Conservation (phyloP, 2,329 filamentous ascomycete species). For the Magnaporthiopsis poae region DNA sequence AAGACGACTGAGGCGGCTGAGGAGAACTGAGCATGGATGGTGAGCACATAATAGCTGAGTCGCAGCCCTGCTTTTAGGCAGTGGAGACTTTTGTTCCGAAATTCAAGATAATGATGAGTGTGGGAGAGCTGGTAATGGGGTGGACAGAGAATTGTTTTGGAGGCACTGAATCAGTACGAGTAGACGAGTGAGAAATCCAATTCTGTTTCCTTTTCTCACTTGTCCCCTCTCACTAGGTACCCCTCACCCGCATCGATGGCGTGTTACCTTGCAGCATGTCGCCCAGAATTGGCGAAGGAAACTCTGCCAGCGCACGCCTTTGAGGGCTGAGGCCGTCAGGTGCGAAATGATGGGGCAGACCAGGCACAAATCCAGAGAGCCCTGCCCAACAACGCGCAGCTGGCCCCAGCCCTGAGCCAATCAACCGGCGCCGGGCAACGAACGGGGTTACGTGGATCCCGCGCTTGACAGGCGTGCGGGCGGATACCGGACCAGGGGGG, state of each 20-base stretch:
- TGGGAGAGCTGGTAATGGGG: too few species aligned
- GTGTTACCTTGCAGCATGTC: background rate
- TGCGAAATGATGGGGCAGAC: background rate
- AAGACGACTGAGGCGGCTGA: background rate
- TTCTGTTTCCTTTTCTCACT: background rate
- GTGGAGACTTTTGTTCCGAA: too few species aligned
- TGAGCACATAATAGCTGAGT: background rate
- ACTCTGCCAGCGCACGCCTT: background rate
- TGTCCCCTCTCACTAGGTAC: background rate
- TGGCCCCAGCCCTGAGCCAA: background rate
- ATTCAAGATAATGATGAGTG: too few species aligned
- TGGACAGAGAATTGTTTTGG: too few species aligned
- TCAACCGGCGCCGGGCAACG: background rate
- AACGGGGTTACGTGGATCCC: background rate
- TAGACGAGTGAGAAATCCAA: background rate
- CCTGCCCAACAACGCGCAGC: background rate
- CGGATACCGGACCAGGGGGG: background rate
- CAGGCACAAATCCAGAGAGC: background rate
- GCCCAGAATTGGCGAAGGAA: background rate
- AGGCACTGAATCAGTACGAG: too few species aligned
- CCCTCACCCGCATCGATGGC: background rate
- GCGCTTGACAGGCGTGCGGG: background rate
- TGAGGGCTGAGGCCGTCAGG: background rate
- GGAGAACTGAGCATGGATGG: background rate
- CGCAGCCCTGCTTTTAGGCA: background rate